Evolutionary conservation across 805 yeast genomes (phyloP), one percentile per base, ranked within the genome.

Genomic region (Zygotorulaspora sp.): DNA sequence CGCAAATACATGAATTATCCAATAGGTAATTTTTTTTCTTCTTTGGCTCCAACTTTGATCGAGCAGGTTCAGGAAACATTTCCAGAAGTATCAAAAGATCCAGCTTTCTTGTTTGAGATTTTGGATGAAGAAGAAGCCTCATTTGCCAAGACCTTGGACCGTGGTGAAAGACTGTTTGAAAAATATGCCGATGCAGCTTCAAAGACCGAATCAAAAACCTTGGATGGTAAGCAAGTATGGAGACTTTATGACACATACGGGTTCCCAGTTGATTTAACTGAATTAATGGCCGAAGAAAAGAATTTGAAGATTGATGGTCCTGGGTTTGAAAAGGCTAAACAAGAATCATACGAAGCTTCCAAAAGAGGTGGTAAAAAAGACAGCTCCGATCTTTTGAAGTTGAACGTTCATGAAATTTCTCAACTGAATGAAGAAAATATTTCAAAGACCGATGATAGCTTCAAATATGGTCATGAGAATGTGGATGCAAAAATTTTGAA

Each of bases 231-330:
- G 55, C 97, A 90, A 62, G 98, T 92, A 26, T 92, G 99, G 99
- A 79, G 99, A 68, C 72, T 92, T 53, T 92, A 92, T 57, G 99
- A 92, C 57, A 92, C 99, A 9, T 92, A 90, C 59, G 99, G 99
- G 42, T 92, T 92, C 83, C 99, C 99, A 25, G 97, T 88, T 40
- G 99, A 92, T 67, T 76, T 92, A 60, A 92, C 99, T 20, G 80
- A 96, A 62, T 75, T 92, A 61, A 92, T 92, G 99, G 98, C 98
- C 31, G 97, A 90, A 66, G 99, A 92, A 67, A 86, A 92, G 43
- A 95, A 95, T 13, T 75, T 92, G 53, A 81, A 79, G 55, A 90
- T 92, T 48, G 97, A 92, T 62, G 95, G 88, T 61, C 80, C 71
- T 35, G 97, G 86, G 23, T 92, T 92, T 58, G 97, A 89, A 65